A percentile compares a stretch with the other conserved stretches of the same genome.
Evolutionary conservation across 2,329 filamentous ascomycete genomes (phyloP).

Genomic region (Trichoderma semiorbis): DNA sequence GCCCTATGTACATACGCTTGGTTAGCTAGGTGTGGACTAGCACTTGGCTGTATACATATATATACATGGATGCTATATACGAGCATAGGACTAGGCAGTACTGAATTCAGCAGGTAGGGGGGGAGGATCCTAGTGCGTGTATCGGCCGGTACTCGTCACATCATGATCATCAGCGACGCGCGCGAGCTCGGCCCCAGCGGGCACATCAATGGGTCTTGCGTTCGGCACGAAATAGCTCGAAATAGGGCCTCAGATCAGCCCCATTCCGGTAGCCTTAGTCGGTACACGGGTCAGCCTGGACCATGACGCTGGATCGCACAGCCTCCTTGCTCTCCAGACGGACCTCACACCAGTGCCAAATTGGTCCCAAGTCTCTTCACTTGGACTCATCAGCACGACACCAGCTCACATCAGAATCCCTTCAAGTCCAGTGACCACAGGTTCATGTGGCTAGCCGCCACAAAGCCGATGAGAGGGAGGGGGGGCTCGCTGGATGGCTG

Average conservation of each 20-base stretch:
- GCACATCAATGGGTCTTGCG: slow-evolving; percentile 17
- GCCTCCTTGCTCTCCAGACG: not conserved
- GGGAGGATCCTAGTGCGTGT: not conserved
- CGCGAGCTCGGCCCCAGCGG: slow-evolving; percentile 12
- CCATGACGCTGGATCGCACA: slow-evolving; percentile 10
- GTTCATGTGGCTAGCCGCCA: slow-evolving; percentile 27
- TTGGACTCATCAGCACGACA: not conserved
- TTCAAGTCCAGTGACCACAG: slow-evolving; percentile 26
- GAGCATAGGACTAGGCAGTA: not conserved
- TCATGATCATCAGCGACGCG: slow-evolving; percentile 15
- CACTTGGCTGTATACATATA: not conserved
- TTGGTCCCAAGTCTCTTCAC: not conserved
- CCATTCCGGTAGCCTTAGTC: slow-evolving; percentile 10
- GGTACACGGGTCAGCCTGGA: not conserved
- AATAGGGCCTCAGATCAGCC: slow-evolving; percentile 13
- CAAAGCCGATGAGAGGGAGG: slow-evolving; percentile 13
- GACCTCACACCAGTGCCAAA: not conserved
- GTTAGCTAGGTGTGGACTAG: not conserved
- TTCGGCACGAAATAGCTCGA: slow-evolving; percentile 16
- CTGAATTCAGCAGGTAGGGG: not conserved
- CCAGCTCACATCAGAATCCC: not conserved
- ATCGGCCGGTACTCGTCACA: slow-evolving; percentile 16
- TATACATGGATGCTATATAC: not conserved
- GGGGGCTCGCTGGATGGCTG: not conserved
- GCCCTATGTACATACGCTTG: not conserved